Conservation (phyloP, 2,329 filamentous ascomycete species). For the Epichloe festucae region DNA sequence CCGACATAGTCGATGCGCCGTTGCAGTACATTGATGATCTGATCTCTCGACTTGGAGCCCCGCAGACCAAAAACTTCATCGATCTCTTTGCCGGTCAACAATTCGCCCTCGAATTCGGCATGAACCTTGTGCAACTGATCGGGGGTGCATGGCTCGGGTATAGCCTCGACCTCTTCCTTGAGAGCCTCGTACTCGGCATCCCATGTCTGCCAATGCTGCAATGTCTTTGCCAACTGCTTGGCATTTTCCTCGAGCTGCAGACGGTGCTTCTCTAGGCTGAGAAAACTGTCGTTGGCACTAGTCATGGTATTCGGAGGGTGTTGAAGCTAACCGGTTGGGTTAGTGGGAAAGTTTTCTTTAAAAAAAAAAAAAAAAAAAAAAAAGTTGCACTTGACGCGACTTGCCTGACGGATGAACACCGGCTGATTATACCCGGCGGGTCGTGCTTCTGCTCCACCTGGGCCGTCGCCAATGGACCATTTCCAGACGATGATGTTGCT, state of each 20-base stretch:
- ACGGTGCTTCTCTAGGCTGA: conserved; percentile 63
- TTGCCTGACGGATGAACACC: conserved; percentile 12
- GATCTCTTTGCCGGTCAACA: conserved; percentile 46
- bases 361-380: neutral
- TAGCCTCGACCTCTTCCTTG: conserved; percentile 61
- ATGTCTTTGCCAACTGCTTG: conserved; percentile 52
- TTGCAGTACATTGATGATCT: conserved; percentile 48
- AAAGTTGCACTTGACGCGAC: neutral
- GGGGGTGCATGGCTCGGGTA: conserved; percentile 29
- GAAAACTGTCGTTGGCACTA: conserved; percentile 36
- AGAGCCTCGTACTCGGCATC: conserved; percentile 85
- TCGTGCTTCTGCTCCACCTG: too few species aligned
- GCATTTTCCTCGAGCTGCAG: conserved; percentile 65
- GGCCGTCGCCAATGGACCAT: too few species aligned
- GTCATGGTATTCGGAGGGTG: conserved; percentile 20
- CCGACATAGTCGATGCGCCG: conserved; percentile 82
- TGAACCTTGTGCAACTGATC: conserved; percentile 46
- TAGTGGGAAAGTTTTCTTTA: neutral
- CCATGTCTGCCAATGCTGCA: conserved; percentile 82
- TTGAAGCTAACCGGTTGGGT: neutral
- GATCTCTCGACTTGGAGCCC: conserved; percentile 15
- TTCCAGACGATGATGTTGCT: too few species aligned
- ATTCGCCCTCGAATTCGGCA: conserved; percentile 45
- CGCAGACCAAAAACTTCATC: conserved; percentile 30
- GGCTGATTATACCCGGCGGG: conserved; percentile 9